Conservation (phyloP, 352 stramenopile genomes). For the Globisporangium nunn region DNA sequence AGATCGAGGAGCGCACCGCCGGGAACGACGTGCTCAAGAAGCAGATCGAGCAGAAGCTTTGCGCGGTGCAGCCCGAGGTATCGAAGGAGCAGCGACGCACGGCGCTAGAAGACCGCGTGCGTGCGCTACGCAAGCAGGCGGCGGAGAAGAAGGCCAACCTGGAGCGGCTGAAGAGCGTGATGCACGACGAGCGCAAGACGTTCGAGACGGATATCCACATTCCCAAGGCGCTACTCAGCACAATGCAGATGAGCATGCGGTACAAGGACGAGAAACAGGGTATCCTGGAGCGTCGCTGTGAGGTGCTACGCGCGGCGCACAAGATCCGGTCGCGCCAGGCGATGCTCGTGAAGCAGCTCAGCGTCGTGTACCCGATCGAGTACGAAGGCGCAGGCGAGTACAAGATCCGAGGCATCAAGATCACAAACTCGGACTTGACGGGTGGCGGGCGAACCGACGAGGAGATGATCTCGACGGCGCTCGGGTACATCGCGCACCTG, state of each 20-base stretch:
- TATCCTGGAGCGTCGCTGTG: slow-evolving; percentile 66
- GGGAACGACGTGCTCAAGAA: slow-evolving; percentile 42
- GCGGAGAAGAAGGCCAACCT: slow-evolving; percentile 50
- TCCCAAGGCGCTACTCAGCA: slow-evolving; percentile 64
- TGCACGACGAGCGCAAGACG: slow-evolving; percentile 69
- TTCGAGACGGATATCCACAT: slow-evolving; percentile 81
- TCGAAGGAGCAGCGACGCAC: slow-evolving; percentile 39
- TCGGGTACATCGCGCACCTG: slow-evolving; percentile 83
- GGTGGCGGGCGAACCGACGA: slow-evolving; percentile 54
- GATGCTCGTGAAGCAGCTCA: slow-evolving; percentile 69
- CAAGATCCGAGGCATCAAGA: slow-evolving; percentile 71
- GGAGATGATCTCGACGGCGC: slow-evolving; percentile 75
- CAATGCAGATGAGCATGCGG: slow-evolving; percentile 77
- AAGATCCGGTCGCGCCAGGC: slow-evolving; percentile 79
- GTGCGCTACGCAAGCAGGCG: slow-evolving; percentile 35
- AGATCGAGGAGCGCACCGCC: slow-evolving; percentile 38
- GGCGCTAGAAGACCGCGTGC: slow-evolving; percentile 44
- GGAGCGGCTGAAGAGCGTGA: slow-evolving; percentile 43
- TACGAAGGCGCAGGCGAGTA: slow-evolving; percentile 77
- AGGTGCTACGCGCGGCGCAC: slow-evolving; percentile 70
- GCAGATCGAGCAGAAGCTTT: slow-evolving; percentile 40
- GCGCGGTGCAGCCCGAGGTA: slow-evolving; percentile 30
- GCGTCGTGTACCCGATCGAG: slow-evolving; percentile 77
- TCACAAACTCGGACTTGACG: slow-evolving; percentile 64
- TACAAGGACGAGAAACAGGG: slow-evolving; percentile 79